A percentile compares a stretch with the other conserved stretches of the same genome.
phyloP scores from a whole-genome alignment of 2,329 filamentous ascomycete genomes.

The Aureobasidium sp. region DNA sequence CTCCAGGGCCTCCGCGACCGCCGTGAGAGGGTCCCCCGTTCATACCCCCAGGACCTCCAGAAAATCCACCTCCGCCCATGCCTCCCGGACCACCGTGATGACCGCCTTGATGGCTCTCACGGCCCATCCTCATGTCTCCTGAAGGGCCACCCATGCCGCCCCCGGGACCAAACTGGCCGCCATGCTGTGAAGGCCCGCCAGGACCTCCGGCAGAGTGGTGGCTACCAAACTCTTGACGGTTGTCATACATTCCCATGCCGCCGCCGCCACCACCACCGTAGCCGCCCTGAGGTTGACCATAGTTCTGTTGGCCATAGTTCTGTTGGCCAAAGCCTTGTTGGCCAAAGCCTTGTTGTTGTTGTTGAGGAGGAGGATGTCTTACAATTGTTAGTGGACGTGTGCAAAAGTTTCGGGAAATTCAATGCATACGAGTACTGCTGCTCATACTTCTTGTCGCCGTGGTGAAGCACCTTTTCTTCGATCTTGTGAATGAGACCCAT shows the following conservation, averaged over 20 bases:
- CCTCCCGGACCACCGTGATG: background rate
- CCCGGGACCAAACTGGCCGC: background rate
- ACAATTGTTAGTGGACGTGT: background rate
- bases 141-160: background rate
- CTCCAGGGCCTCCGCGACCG: constrained; percentile 3
- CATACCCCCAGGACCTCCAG: background rate
- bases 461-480: constrained; percentile 13
- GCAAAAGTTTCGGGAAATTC: background rate
- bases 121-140: background rate
- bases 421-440: background rate
- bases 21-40: background rate
- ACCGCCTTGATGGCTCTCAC: background rate
- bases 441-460: constrained; percentile 9
- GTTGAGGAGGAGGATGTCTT: background rate
- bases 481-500: constrained; percentile 15
- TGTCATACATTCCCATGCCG: background rate
- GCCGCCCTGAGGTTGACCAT: background rate
- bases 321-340: background rate
- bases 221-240: background rate
- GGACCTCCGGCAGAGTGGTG: background rate
- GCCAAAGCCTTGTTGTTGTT: background rate
- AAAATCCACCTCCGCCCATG: background rate
- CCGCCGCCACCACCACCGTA: constrained; percentile 3
- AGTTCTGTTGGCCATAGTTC: background rate
- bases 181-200: background rate